Evolutionary conservation across 1,284 basidiomycete species (phyloP).

Genomic region (Fistulinella cinereoalba): DNA sequence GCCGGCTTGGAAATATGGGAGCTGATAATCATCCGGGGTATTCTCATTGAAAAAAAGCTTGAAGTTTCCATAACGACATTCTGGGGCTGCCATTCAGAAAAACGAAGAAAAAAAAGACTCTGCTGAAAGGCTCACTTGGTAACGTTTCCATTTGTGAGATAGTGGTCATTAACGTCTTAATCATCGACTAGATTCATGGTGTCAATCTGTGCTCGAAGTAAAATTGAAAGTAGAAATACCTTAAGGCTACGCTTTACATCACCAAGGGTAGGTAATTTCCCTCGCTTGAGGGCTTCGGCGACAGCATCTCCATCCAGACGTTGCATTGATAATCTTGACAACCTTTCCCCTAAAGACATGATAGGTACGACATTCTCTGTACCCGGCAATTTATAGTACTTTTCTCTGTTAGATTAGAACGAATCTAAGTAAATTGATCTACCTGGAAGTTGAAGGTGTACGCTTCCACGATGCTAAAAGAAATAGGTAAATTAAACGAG

Average conservation of each 20-base stretch:
- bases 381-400: conserved; percentile 64
- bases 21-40: conserved; percentile 75
- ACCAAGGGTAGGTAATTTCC: conserved; percentile 60
- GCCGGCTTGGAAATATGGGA: conserved; percentile 67
- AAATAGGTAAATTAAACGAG: conserved; percentile 15
- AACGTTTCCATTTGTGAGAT: conserved; percentile 75
- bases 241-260: conserved; percentile 75
- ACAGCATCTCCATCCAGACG: conserved; percentile 48
- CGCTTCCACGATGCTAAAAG: conserved; percentile 69
- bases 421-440: conserved; percentile 6
- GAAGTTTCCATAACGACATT: conserved; percentile 77
- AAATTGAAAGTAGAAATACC: conserved; percentile 33
- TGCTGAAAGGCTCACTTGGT: conserved; percentile 50
- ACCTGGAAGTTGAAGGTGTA: conserved; percentile 82
- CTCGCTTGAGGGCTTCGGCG: conserved; percentile 50
- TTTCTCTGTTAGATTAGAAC: conserved; percentile 4
- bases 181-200: conserved; percentile 45
- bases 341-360: conserved; percentile 61
- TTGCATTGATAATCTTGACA: conserved; percentile 49
- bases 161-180: conserved; percentile 71
- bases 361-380: conserved; percentile 55
- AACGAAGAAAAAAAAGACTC: too few species aligned
- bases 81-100: conserved; percentile 36
- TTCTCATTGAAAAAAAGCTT: conserved; percentile 77
- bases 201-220: conserved; percentile 3